phyloP scores from a whole-genome alignment of 305 asterid species.

The Andrographis paniculata region DNA sequence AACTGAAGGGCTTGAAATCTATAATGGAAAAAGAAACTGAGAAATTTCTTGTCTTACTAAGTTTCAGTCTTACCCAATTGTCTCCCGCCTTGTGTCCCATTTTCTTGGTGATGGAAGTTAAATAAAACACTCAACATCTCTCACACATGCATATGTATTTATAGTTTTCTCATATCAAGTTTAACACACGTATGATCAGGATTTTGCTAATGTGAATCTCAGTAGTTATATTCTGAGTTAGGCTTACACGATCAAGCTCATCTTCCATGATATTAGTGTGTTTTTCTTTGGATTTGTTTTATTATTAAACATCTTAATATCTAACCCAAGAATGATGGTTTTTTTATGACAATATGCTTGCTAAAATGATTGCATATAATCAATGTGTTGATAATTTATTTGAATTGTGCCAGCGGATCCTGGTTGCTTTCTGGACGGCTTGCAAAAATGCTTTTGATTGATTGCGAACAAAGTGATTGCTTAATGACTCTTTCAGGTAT shows the following conservation, averaged over 20 bases:
- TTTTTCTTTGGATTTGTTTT: not conserved
- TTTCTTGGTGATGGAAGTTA: too few relatives aligned
- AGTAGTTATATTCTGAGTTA: not conserved
- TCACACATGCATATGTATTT: too few relatives aligned
- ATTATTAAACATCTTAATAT: constrained; percentile 8
- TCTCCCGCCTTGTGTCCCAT: too few relatives aligned
- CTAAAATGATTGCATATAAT: constrained; percentile 7
- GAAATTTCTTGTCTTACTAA: not conserved
- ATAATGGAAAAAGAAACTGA: not conserved
- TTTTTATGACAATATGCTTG: constrained; percentile 1
- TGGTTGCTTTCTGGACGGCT: constrained; percentile 97
- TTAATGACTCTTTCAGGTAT: constrained; percentile 84
- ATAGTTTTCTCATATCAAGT: too few relatives aligned
- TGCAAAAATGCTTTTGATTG: constrained; percentile 86
- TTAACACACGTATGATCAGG: too few relatives aligned
- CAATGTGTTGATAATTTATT: constrained; percentile 13
- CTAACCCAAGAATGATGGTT: not conserved
- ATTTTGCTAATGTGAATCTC: too few relatives aligned
- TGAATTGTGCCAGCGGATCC: constrained; percentile 49
- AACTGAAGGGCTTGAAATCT: not conserved
- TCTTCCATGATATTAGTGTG: not conserved
- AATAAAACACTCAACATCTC: too few relatives aligned
- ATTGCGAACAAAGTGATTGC: constrained; percentile 90
- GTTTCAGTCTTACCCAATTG: not conserved
- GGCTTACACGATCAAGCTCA: not conserved